Evolutionary conservation across 2,329 filamentous ascomycete species (phyloP).

Genomic region (Colletotrichum tropicicola): DNA sequence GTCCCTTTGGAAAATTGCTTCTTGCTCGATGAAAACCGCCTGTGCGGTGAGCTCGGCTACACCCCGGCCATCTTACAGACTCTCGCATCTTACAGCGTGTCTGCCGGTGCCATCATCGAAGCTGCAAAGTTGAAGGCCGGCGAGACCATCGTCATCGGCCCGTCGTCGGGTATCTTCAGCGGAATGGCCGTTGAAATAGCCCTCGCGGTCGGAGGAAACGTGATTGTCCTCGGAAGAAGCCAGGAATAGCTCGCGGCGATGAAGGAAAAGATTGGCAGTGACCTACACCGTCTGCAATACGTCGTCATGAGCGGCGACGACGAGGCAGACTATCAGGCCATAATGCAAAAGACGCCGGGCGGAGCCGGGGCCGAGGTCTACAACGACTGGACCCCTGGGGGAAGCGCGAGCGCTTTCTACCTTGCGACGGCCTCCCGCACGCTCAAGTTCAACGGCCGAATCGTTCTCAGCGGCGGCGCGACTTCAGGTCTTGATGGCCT

Average conservation of each 20-base stretch:
- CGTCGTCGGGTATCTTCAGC: conserved; percentile 59
- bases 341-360: not conserved
- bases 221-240: conserved; percentile 60
- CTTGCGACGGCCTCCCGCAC: not conserved
- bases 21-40: conserved; percentile 39
- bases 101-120: conserved; percentile 52
- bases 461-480: not conserved
- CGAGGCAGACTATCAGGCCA: not conserved
- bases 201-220: conserved; percentile 58
- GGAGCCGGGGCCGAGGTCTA: not conserved
- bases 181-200: conserved; percentile 57
- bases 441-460: not conserved
- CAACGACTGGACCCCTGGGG: conserved; percentile 1
- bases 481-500: not conserved
- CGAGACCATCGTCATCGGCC: conserved; percentile 57
- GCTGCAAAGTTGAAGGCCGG: conserved; percentile 52
- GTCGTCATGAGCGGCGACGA: not conserved
- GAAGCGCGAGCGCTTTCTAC: not conserved
- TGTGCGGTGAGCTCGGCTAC: conserved; percentile 46
- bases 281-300: conserved; percentile 3
- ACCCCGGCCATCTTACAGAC: conserved; percentile 48
- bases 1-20: conserved; percentile 44
- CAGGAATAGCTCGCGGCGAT: conserved; percentile 16
- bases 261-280: not conserved
- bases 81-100: conserved; percentile 46